phyloP scores from a whole-genome alignment of 2,329 filamentous ascomycete species.

The Blastomyces emzantsi region DNA sequence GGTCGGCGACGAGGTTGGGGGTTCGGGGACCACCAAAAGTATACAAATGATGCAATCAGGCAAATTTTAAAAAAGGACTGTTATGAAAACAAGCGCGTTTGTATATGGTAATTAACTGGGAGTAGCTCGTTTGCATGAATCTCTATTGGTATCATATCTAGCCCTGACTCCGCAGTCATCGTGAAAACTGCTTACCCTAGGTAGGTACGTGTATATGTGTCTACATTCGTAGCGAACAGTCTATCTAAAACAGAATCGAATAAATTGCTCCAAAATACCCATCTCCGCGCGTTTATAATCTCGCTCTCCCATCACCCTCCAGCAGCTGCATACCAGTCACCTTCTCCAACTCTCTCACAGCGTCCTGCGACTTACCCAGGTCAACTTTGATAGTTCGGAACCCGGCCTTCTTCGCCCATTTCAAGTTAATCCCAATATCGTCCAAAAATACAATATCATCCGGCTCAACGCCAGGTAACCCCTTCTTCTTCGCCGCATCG shows the following conservation, averaged over 20 bases:
- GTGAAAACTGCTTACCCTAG: not conserved
- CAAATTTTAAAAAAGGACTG: not conserved
- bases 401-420: constrained; percentile 63
- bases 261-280: not conserved
- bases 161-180: too few species aligned
- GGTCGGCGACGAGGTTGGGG: constrained; percentile 34
- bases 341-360: constrained; percentile 70
- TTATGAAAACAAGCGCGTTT: not conserved
- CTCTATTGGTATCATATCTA: constrained; percentile 1
- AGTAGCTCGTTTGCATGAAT: not conserved
- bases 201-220: not conserved
- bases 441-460: constrained; percentile 78
- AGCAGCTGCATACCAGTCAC: constrained; percentile 55
- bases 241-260: not conserved
- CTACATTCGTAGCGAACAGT: not conserved
- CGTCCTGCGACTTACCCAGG: constrained; percentile 67
- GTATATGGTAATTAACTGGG: not conserved
- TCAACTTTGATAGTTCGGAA: constrained; percentile 78
- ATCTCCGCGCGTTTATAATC: constrained; percentile 20
- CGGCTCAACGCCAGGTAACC: constrained; percentile 48
- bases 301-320: constrained; percentile 30
- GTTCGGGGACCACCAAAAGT: not conserved
- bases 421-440: constrained; percentile 90
- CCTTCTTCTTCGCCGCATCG: constrained; percentile 50
- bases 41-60: not conserved